Conservation (phyloP, 2,329 filamentous ascomycete species). For the Cladosporium sp. region DNA sequence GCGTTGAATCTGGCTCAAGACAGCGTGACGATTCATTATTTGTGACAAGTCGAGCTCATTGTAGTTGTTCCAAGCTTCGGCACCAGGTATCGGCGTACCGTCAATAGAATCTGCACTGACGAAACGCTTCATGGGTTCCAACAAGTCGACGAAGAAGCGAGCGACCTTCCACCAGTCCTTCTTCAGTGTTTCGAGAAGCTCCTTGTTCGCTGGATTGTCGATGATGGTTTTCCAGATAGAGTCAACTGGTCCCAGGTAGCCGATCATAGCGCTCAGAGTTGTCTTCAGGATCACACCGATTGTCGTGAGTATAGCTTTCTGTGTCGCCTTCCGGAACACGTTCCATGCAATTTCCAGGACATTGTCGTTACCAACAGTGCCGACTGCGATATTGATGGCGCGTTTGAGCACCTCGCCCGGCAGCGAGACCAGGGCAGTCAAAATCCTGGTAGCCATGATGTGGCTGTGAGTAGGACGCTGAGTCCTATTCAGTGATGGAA, state of each 20-base stretch:
- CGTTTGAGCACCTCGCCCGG: not conserved
- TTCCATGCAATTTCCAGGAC: slow-evolving; percentile 4
- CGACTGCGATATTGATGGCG: not conserved
- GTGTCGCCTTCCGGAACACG: slow-evolving; percentile 1
- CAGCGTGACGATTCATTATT: slow-evolving; percentile 4
- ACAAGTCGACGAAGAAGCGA: slow-evolving; percentile 1
- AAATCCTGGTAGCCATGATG: not conserved
- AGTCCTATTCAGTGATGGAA: not conserved
- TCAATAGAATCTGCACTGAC: slow-evolving; percentile 3
- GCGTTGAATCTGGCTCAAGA: not conserved
- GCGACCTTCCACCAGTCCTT: slow-evolving; percentile 5
- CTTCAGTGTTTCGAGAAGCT: not conserved
- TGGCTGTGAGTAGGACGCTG: not conserved
- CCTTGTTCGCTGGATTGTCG: slow-evolving; percentile 5
- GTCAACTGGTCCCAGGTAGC: slow-evolving; percentile 3
- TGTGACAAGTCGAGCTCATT: not conserved
- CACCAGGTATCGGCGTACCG: not conserved
- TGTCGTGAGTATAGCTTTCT: slow-evolving; percentile 1
- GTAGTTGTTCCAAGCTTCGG: slow-evolving; percentile 5
- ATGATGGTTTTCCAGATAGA: slow-evolving; percentile 6
- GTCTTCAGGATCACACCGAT: not conserved
- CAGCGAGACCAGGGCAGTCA: not conserved
- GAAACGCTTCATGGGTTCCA: slow-evolving; percentile 9
- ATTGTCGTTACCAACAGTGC: not conserved
- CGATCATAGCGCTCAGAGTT: slow-evolving; percentile 1